A percentile compares a stretch with the other conserved stretches of the same genome.
Conservation (phyloP, 1,284 basidiomycete genomes). For the Pascua guehoae region DNA sequence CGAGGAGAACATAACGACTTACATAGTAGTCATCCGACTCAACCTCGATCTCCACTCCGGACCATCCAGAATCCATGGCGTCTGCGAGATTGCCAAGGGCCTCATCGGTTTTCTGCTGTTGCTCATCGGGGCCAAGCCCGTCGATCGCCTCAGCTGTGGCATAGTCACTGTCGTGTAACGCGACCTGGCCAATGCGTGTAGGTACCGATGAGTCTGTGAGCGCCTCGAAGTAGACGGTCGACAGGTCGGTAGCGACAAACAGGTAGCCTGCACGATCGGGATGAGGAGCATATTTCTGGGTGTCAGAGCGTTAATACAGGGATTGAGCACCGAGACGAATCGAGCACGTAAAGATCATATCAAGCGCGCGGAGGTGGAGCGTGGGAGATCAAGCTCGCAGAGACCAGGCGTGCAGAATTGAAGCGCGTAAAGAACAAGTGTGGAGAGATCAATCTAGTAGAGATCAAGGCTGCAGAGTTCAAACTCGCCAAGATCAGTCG, state of each 20-base stretch:
- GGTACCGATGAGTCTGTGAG: constrained; percentile 25
- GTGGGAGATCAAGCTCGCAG: neutral
- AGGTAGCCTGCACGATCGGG: constrained; percentile 33
- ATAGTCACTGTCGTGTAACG: neutral
- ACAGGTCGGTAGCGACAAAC: constrained; percentile 32
- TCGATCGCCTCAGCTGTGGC: constrained; percentile 2
- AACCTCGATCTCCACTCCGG: constrained; percentile 18
- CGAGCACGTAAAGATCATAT: constrained; percentile 6
- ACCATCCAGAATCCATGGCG: constrained; percentile 19
- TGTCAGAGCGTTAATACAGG: neutral
- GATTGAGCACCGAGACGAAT: no score
- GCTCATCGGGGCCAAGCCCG: constrained; percentile 7
- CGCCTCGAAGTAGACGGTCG: constrained; percentile 25
- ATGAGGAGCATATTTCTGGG: constrained; percentile 33
- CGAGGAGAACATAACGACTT: neutral
- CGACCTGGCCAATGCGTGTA: constrained; percentile 17
- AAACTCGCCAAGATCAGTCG: no score
- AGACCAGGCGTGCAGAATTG: neutral
- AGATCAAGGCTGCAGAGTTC: no score
- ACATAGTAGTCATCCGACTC: constrained; percentile 32
- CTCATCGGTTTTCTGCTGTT: constrained; percentile 15
- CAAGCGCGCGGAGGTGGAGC: constrained; percentile 16
- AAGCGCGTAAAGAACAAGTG: no score
- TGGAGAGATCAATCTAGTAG: no score
- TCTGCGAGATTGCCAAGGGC: constrained; percentile 16